These are phyloP conservation scores for Penicillium salamii DNA, from an alignment of 495 filamentous ascomycete species.

Conservation along the genomic window DNA sequence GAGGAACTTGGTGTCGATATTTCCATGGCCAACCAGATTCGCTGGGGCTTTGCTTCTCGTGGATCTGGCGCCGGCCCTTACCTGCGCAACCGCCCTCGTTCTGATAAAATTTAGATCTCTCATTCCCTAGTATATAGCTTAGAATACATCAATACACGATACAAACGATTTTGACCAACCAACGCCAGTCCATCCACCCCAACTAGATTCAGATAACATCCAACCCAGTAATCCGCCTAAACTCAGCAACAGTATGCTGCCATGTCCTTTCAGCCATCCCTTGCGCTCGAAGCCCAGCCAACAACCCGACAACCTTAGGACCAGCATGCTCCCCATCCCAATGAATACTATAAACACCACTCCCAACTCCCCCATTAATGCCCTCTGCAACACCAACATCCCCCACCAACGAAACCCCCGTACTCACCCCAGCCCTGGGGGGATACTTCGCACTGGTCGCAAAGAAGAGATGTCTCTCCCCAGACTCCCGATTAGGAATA, in stretches of 20 bases:
- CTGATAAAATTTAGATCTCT: slow-evolving; percentile 19
- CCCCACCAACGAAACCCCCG: slow-evolving; percentile 24
- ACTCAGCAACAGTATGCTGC: slow-evolving; percentile 49
- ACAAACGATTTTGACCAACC: no score
- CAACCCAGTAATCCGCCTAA: slow-evolving; percentile 18
- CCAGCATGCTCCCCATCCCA: slow-evolving; percentile 38
- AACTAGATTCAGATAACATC: neutral
- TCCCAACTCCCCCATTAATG: slow-evolving; percentile 43
- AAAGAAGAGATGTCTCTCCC: slow-evolving; percentile 53
- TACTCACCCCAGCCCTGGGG: slow-evolving; percentile 12
- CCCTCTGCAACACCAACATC: slow-evolving; percentile 35
- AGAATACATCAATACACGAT: no score
- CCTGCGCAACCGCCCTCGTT: slow-evolving; percentile 15
- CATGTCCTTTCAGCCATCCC: slow-evolving; percentile 45
- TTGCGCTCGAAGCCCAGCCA: slow-evolving; percentile 36
- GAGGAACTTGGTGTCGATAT: slow-evolving; percentile 64
- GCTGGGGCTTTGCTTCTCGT: slow-evolving; percentile 48
- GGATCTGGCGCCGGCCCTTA: slow-evolving; percentile 25
- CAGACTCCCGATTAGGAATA: slow-evolving; percentile 42
- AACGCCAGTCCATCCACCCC: no score
- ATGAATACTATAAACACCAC: slow-evolving; percentile 52
- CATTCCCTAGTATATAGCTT: no score
- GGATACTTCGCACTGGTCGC: slow-evolving; percentile 52
- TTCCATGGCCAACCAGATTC: slow-evolving; percentile 63
- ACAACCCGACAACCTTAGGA: slow-evolving; percentile 27